Percentiles rank a stretch among this genome's conserved stretches.
Evolutionary conservation across 768 basidiomycete genomes (phyloP).

Genomic region (Lactarius sanguifluus): DNA sequence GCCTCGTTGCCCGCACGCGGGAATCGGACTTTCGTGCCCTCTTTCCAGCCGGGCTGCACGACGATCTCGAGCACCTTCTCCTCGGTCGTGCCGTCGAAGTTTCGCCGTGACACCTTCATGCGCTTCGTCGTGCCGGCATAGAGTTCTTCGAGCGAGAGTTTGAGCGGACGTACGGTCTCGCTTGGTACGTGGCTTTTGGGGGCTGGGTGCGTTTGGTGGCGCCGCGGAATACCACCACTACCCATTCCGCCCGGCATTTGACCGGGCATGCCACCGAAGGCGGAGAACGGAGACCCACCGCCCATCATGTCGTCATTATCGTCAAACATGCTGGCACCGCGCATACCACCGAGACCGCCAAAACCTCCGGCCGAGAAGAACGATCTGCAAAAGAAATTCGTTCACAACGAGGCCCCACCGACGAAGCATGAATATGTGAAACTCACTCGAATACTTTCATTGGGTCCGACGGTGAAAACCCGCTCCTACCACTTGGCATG

Average conservation of each 20-base stretch:
- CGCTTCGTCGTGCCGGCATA: slow-evolving; percentile 84
- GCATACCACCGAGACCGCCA: slow-evolving; percentile 41
- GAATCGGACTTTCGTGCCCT: slow-evolving; percentile 92
- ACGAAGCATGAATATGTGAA: not conserved
- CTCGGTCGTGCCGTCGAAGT: slow-evolving; percentile 72
- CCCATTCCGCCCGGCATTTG: slow-evolving; percentile 60
- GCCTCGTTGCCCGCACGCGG: slow-evolving; percentile 83
- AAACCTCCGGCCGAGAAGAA: slow-evolving; percentile 50
- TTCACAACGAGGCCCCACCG: not conserved
- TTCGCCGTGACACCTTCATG: slow-evolving; percentile 78
- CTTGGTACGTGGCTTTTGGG: slow-evolving; percentile 35
- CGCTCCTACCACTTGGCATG: slow-evolving; percentile 38
- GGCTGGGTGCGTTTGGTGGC: slow-evolving; percentile 28
- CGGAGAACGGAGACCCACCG: slow-evolving; percentile 36
- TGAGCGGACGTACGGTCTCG: slow-evolving; percentile 80
- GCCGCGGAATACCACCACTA: slow-evolving; percentile 23
- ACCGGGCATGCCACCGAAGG: slow-evolving; percentile 48
- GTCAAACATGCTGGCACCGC: slow-evolving; percentile 31
- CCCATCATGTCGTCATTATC: slow-evolving; percentile 46
- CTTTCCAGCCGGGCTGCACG: slow-evolving; percentile 91
- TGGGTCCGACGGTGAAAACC: slow-evolving; percentile 80
- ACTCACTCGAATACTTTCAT: slow-evolving; percentile 87
- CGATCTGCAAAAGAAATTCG: slow-evolving; percentile 43
- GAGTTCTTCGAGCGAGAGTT: slow-evolving; percentile 82
- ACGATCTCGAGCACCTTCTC: slow-evolving; percentile 84